Evolutionary conservation across 2,329 filamentous ascomycete species (phyloP), one percentile per base, ranked within the genome.

Genomic region (Fusarium tricinctum): DNA sequence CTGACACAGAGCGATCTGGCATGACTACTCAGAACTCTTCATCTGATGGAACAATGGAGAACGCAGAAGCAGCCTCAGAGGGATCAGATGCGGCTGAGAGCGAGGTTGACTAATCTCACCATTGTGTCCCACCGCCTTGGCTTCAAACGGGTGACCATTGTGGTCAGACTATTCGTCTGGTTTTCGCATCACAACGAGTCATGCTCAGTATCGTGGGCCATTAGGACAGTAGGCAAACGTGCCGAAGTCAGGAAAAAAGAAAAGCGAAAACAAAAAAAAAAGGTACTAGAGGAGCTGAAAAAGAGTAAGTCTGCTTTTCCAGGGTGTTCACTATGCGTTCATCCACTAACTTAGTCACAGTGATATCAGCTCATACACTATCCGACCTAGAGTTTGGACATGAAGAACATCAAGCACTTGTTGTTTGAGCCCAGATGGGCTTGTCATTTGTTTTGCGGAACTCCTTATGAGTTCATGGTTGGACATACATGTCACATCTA

Each of bases 11-110:
- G 33, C 30, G 17, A 8, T 64, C 70, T 30, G 55, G 71, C 32
- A 61, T 71, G 33, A 74, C 75, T 53, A 71, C 70, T 47, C 73
- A 73, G 28, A 39, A 54, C 28, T 57, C 62, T 20, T 44, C 56
- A 15, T 54, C 67, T 35, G 63, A 71, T 9, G 40, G 17, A 10
- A 32, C 45, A 5, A 44, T 69, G 44, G 64, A 60, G 1, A 65
- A 72, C 17, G 22, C 33, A 7, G 67, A 73, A 17, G 26, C 30
- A 8, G 30, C 23, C 12, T 58, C 57, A 7, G 30, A 33, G 30
- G 30, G 7, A 14, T 33, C 33, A 7, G 26, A 20, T 9, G 58
- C 54, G 2, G 33, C 43, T 4, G 42, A 52, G 13, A 53, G 39
- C 35, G 39, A 54, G n/a, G n/a, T 53, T 20, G 46, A 39, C 35